Conservation (phyloP, 2,329 filamentous ascomycete species). For the Beauveria varroae region DNA sequence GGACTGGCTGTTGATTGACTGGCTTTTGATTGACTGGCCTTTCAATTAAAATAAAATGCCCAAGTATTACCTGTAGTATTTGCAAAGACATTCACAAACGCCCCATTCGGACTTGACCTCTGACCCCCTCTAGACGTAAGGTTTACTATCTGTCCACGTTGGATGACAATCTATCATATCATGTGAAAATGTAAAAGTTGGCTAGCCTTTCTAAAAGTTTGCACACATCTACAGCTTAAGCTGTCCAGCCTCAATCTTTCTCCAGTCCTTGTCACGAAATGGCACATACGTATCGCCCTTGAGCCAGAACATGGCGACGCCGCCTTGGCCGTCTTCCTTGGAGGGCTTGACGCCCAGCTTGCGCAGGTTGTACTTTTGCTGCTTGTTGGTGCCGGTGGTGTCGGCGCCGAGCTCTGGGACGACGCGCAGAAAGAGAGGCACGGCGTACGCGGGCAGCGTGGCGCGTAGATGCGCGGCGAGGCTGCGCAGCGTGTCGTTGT, state of each 20-base stretch:
- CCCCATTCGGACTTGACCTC: no score
- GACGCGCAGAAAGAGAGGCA: constrained; percentile 69
- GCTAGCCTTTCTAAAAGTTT: not conserved
- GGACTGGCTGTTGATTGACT: no score
- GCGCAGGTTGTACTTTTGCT: constrained; percentile 71
- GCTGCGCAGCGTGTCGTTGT: constrained; percentile 40
- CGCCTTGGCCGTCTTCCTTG: constrained; percentile 13
- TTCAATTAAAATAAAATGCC: no score
- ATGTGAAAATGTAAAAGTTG: not conserved
- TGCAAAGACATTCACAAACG: no score
- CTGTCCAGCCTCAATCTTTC: constrained; percentile 54
- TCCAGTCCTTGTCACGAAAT: constrained; percentile 64
- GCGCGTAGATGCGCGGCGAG: constrained; percentile 51
- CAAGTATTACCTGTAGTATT: no score
- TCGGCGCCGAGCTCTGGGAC: constrained; percentile 49
- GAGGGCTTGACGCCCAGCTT: constrained; percentile 63
- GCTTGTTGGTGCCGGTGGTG: constrained; percentile 79
- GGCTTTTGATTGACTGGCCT: no score
- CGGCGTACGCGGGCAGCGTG: constrained; percentile 64
- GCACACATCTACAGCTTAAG: constrained; percentile 55
- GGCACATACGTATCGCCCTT: constrained; percentile 56
- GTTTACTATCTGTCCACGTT: not conserved
- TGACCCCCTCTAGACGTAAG: no score
- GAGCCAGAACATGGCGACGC: constrained; percentile 57
- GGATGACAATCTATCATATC: not conserved